phyloP scores from a whole-genome alignment of 2,329 filamentous ascomycete genomes.

The Fusarium decemcellulare region DNA sequence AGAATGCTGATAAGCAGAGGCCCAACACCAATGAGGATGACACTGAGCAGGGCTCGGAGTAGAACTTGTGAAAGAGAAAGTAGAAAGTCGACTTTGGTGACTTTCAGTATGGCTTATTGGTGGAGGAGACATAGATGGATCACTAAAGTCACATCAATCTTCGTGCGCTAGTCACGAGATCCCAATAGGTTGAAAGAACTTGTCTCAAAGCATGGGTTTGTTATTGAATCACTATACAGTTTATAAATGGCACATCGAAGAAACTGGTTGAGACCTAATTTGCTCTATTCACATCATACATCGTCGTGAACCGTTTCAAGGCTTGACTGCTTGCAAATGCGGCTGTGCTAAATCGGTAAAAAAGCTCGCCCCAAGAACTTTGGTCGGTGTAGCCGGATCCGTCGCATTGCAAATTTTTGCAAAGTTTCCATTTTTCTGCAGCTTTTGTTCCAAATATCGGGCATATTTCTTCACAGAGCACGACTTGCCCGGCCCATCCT shows the following conservation, averaged over 20 bases:
- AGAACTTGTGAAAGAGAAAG: not conserved
- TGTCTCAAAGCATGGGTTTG: too few relatives aligned
- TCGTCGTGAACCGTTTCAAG: not conserved
- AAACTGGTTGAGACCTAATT: too few relatives aligned
- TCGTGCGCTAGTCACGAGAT: too few relatives aligned
- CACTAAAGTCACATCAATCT: too few relatives aligned
- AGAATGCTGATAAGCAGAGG: not conserved
- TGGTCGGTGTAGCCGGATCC: conserved; percentile 53
- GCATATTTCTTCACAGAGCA: conserved; percentile 64
- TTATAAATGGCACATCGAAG: too few relatives aligned
- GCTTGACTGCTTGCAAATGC: conserved; percentile 47
- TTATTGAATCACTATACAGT: too few relatives aligned
- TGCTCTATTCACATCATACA: too few relatives aligned
- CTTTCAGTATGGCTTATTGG: not conserved
- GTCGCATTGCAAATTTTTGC: conserved; percentile 63
- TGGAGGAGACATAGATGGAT: too few relatives aligned
- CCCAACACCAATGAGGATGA: not conserved
- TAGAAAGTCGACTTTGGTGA: not conserved
- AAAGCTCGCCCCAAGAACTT: conserved; percentile 63
- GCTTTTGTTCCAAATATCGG: conserved; percentile 47
- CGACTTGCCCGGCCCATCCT: conserved; percentile 67
- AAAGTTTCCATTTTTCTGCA: conserved; percentile 63
- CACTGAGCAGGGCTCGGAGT: not conserved
- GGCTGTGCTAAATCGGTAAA: conserved; percentile 60
- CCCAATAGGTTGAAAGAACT: too few relatives aligned